These are phyloP conservation scores for Pleurotus ostreatus DNA, from an alignment of 768 basidiomycete species.

Conservation along the genomic window DNA sequence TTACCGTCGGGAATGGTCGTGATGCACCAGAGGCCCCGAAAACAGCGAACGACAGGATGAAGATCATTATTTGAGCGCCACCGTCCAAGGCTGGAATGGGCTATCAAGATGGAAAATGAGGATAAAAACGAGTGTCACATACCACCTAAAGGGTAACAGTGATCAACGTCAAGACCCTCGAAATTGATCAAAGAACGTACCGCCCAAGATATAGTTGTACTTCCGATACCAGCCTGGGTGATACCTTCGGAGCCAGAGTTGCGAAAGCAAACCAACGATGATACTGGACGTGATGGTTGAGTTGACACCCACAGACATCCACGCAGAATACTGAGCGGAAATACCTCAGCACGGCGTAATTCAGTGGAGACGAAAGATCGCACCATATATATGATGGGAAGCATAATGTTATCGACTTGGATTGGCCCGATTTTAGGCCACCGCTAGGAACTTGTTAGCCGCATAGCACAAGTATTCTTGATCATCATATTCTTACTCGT, in stretches of 20 bases:
- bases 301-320: slow-evolving; percentile 51
- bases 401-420: slow-evolving; percentile 44
- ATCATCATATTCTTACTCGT: slow-evolving; percentile 31
- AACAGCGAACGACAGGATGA: slow-evolving; percentile 61
- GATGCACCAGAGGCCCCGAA: slow-evolving; percentile 52
- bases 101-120: too few species aligned
- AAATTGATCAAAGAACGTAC: slow-evolving; percentile 14
- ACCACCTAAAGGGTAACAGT: neutral
- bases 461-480: too few species aligned
- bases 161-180: neutral
- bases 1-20: slow-evolving; percentile 45
- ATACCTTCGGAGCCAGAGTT: slow-evolving; percentile 53
- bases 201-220: slow-evolving; percentile 66
- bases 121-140: too few species aligned
- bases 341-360: neutral
- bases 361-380: neutral
- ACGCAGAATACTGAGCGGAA: slow-evolving; percentile 31
- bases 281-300: slow-evolving; percentile 45
- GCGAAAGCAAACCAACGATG: slow-evolving; percentile 52
- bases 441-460: slow-evolving; percentile 27
- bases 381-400: slow-evolving; percentile 56
- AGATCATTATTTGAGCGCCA: slow-evolving; percentile 62
- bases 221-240: slow-evolving; percentile 65
- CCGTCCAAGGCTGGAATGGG: too few species aligned
- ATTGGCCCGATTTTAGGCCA: slow-evolving; percentile 53